These are phyloP conservation scores for Saccharomyces hybrid DNA, from an alignment of 1,139 yeast genomes.

Conservation along the genomic window DNA sequence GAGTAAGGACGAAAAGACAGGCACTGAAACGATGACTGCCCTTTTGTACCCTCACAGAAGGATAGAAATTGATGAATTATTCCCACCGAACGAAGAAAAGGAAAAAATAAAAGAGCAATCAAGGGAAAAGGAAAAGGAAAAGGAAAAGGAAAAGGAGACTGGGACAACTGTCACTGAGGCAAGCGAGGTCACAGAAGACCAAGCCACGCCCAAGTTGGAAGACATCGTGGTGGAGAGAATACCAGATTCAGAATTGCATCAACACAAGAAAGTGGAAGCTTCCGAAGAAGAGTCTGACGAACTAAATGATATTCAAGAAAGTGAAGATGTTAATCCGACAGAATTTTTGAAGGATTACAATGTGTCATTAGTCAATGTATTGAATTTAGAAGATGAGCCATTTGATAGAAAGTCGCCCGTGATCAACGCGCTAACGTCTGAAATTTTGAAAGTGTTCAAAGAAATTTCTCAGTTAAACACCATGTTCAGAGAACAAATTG, in stretches of 20 bases:
- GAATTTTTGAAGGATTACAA: constrained; percentile 57
- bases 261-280: constrained; percentile 7
- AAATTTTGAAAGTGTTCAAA: constrained; percentile 55
- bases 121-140: no score
- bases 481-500: constrained; percentile 58
- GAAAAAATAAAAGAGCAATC: constrained; percentile 5
- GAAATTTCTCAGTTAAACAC: constrained; percentile 53
- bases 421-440: constrained; percentile 64
- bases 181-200: not conserved
- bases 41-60: constrained; percentile 77
- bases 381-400: constrained; percentile 64
- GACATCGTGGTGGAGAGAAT: constrained; percentile 15
- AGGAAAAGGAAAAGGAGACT: constrained; percentile 26
- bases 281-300: constrained; percentile 12
- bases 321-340: constrained; percentile 39
- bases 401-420: constrained; percentile 70
- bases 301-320: constrained; percentile 21
- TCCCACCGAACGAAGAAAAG: constrained; percentile 39
- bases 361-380: constrained; percentile 64
- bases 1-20: constrained; percentile 52
- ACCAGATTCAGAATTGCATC: constrained; percentile 16
- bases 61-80: constrained; percentile 62
- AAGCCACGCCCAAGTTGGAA: constrained; percentile 11
- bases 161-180: not conserved
- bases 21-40: constrained; percentile 48